Percentiles rank a stretch among this genome's conserved stretches.
phyloP scores from a whole-genome alignment of 176 grass and related monocot species.

The Carex kokanica region DNA sequence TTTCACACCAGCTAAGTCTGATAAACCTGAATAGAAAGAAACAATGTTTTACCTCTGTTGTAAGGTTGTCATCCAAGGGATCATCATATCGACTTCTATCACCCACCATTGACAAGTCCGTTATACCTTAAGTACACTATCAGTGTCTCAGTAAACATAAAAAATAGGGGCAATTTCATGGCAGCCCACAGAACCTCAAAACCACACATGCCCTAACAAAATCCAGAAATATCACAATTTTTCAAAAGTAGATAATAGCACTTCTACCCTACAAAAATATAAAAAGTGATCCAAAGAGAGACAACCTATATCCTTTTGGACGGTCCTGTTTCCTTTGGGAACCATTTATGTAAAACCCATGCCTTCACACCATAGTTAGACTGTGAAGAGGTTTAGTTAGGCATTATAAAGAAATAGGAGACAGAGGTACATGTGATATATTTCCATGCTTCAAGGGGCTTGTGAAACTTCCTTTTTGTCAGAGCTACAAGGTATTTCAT shows the following conservation, averaged over 20 bases:
- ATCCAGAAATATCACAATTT: background rate
- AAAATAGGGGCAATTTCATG: background rate
- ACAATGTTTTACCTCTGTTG: background rate
- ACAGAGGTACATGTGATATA: background rate
- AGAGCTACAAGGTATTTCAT: background rate
- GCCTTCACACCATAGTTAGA: background rate
- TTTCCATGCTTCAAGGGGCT: background rate
- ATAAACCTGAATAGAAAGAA: background rate
- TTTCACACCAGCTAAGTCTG: background rate
- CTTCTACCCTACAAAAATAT: background rate
- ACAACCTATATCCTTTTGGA: background rate
- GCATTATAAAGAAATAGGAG: background rate
- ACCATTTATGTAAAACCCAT: background rate
- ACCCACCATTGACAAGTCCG: background rate
- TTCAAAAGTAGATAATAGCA: background rate
- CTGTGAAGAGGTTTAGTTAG: background rate
- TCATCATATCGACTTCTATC: background rate
- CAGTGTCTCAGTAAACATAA: background rate
- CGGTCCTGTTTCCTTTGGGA: background rate
- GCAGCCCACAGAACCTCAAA: background rate
- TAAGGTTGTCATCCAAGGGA: background rate
- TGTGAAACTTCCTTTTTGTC: background rate
- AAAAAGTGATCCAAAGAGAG: background rate
- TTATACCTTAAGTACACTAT: background rate
- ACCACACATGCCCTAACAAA: background rate